Percentiles rank a stretch among this genome's conserved stretches.
phyloP scores from a whole-genome alignment of 306 rosid species.

The Chamaecrista fasciculata region DNA sequence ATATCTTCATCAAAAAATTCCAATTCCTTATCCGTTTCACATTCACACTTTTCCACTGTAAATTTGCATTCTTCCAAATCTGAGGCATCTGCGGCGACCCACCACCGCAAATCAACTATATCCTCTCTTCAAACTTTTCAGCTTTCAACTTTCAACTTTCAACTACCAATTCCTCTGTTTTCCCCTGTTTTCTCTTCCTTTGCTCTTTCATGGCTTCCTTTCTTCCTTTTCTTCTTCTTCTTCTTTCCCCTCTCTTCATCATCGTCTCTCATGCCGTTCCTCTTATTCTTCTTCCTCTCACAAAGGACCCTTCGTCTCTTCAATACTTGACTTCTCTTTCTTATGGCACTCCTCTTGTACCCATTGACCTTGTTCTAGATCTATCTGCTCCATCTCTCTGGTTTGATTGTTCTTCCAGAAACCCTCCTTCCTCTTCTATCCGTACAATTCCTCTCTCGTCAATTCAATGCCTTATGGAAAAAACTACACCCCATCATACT shows the following conservation, averaged over 20 bases:
- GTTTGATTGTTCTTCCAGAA: constrained; percentile 41
- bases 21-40: constrained; percentile 20
- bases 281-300: constrained; percentile 30
- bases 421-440: constrained; percentile 35
- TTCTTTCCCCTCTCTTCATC: constrained; percentile 9
- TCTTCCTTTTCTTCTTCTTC: constrained; percentile 31
- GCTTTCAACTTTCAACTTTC: background rate
- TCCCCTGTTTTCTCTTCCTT: background rate
- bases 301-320: constrained; percentile 42
- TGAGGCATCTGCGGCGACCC: constrained; percentile 30
- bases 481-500: constrained; percentile 15
- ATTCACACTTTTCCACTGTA: too few species aligned
- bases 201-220: constrained; percentile 34
- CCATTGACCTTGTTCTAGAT: constrained; percentile 48
- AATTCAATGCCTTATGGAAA: constrained; percentile 45
- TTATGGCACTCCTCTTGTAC: constrained; percentile 40
- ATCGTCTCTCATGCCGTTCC: constrained; percentile 8
- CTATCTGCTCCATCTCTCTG: constrained; percentile 53
- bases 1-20: background rate
- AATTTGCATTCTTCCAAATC: too few species aligned
- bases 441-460: constrained; percentile 37
- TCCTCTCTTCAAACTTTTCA: background rate
- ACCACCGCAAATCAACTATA: constrained; percentile 11
- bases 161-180: background rate
- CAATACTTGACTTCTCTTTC: constrained; percentile 52